Conservation (phyloP, 768 basidiomycete species). For the Kwoniella botswanensis region DNA sequence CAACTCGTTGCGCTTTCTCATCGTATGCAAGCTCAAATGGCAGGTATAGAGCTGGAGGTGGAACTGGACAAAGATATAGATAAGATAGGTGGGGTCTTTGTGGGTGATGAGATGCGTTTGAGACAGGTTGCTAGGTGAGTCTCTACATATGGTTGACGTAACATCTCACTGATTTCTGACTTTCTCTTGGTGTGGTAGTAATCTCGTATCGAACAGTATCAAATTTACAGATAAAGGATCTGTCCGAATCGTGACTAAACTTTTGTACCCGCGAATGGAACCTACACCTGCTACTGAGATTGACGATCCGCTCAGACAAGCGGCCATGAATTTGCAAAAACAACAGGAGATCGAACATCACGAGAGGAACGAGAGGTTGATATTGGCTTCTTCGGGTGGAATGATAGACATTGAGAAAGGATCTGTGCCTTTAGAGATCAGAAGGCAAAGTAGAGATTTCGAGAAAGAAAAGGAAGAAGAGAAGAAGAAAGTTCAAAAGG, state of each 20-base stretch:
- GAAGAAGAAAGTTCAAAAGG: constrained; percentile 40
- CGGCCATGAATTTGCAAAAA: constrained; percentile 37
- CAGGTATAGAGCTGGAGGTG: constrained; percentile 67
- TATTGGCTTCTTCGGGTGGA: neutral
- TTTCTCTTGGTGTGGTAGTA: constrained; percentile 62
- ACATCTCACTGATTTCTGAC: neutral
- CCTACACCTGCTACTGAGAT: constrained; percentile 55
- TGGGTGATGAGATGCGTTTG: constrained; percentile 81
- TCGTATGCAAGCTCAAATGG: constrained; percentile 53
- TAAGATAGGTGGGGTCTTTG: constrained; percentile 62
- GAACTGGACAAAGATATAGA: constrained; percentile 67
- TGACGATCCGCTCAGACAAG: constrained; percentile 45
- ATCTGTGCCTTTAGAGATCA: constrained; percentile 31
- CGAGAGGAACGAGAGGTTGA: constrained; percentile 8
- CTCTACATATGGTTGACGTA: neutral
- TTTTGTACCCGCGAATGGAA: constrained; percentile 54
- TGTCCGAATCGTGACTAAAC: constrained; percentile 70
- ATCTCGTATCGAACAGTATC: constrained; percentile 68
- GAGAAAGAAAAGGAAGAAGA: constrained; percentile 30
- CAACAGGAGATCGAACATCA: constrained; percentile 21
- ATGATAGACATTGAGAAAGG: constrained; percentile 46
- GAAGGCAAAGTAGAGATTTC: constrained; percentile 29
- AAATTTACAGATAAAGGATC: constrained; percentile 61
- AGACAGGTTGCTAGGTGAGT: constrained; percentile 59
- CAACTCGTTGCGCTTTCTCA: constrained; percentile 60